Base-by-base conservation (phyloP, 768 basidiomycete genomes). In the Mycena vulgaris region DNA sequence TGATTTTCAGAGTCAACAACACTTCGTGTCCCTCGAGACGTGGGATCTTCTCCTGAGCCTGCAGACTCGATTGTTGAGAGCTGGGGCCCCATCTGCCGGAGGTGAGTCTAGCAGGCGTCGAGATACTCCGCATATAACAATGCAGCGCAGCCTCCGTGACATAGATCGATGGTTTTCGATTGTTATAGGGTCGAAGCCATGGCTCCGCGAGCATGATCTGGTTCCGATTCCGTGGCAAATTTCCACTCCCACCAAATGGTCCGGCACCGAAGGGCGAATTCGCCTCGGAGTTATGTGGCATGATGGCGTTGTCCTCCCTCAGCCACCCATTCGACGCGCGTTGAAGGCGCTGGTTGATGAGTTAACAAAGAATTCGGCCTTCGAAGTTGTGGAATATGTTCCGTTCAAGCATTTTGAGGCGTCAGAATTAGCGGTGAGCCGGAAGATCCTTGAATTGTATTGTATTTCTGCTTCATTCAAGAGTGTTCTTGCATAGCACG, bases 41-140 rank as follows among this genome's bases (percentile, higher is more conserved):
- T 83, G 49, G 79, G 74, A 48, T 71, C 40, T 79, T 84, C 3
- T 61, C n/a, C n/a, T n/a, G n/a, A 78, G 27, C 87, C 85, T 77
- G 85, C 77, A 87, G 90, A 56, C 84, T 87, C 69, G 84, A 91
- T 75, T 82, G 81, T 49, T 9, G 87, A 88, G 25, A 87, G 89
- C 19, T 80, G 88, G 17, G 90, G 90, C 1, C 90, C 90, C 19
- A 79, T 91, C 75, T 84, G 2, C 74, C 74, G 57, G 81, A 85
- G 49, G 69, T 89, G 53, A 75, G 76, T 35, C 86, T 55, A 13
- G 37, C 14, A 23, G 35, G 30, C 17, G 35, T 9, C 2, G 4
- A 48, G 14, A 25, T n/a, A n/a, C n/a, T 48, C 7, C 28, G 27
- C 16, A 16, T 1, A 5, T 27, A 1, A 27, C 19, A n/a, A 23